Evolutionary conservation across 2,329 filamentous ascomycete genomes (phyloP).

Genomic region (Lasiodiplodia hormozganensis): DNA sequence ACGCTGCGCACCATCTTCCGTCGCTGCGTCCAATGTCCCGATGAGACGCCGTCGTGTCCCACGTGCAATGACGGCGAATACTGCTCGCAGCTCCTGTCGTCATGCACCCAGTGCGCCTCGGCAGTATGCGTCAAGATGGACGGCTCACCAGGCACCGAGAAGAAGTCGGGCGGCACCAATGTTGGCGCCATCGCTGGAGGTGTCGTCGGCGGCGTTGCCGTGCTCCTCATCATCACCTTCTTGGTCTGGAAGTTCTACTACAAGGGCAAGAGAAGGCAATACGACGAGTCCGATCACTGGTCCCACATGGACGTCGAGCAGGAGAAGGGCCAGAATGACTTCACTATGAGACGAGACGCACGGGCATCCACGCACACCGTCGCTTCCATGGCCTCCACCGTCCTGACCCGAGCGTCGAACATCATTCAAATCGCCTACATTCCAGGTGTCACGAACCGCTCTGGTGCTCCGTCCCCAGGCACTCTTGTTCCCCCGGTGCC

Average conservation of each 20-base stretch:
- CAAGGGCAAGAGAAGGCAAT: conserved; percentile 75
- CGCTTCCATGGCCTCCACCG: conserved; percentile 91
- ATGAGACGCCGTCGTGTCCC: conserved; percentile 63
- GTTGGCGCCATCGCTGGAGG: conserved; percentile 89
- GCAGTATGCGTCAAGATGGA: conserved; percentile 60
- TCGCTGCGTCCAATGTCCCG: conserved; percentile 66
- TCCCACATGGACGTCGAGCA: conserved; percentile 61
- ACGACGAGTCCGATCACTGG: conserved; percentile 63
- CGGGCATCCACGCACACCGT: conserved; percentile 85
- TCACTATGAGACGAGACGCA: conserved; percentile 62
- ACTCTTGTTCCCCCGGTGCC: conserved; percentile 90
- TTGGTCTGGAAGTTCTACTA: conserved; percentile 88
- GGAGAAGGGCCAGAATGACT: conserved; percentile 65
- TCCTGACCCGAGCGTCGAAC: conserved; percentile 94
- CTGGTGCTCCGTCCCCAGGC: conserved; percentile 80
- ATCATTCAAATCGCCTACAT: conserved; percentile 99
- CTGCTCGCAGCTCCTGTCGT: conserved; percentile 66
- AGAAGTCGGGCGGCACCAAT: conserved; percentile 61
- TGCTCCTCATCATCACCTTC: conserved; percentile 76
- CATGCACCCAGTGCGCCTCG: conserved; percentile 66
- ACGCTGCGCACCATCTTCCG: conserved; percentile 57
- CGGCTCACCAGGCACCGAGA: conserved; percentile 45
- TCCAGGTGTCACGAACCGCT: conserved; percentile 92
- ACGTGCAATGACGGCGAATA: conserved; percentile 61
- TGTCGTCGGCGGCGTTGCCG: conserved; percentile 82